Conservation (phyloP, 192 early-diverging fungal species). For the Coemansia erecta region DNA sequence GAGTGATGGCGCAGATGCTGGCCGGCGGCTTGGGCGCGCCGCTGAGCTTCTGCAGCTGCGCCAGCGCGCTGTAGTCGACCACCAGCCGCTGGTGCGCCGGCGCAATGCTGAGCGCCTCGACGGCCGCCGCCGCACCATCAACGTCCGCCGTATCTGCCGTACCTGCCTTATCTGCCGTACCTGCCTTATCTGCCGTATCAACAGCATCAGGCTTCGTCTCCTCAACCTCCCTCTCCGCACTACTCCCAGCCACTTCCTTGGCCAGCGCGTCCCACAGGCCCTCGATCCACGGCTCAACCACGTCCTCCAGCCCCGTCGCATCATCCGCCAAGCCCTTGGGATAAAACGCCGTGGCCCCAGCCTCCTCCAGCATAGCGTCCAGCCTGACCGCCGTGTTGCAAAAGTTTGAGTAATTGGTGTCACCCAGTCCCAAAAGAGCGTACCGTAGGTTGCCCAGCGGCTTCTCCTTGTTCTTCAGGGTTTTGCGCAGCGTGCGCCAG, state of each 20-base stretch:
- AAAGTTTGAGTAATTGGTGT: constrained; percentile 94
- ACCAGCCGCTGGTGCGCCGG: constrained; percentile 31
- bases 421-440: constrained; percentile 76
- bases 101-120: background rate
- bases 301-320: constrained; percentile 86
- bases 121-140: constrained; percentile 1
- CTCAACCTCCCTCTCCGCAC: too few species aligned
- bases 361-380: constrained; percentile 71
- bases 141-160: background rate
- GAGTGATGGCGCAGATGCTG: constrained; percentile 13
- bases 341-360: constrained; percentile 74
- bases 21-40: constrained; percentile 34
- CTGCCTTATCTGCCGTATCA: background rate
- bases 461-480: constrained; percentile 24
- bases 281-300: constrained; percentile 90
- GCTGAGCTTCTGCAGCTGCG: constrained; percentile 30
- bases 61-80: constrained; percentile 40
- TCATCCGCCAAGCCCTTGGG: constrained; percentile 85
- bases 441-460: constrained; percentile 35
- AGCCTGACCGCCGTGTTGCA: constrained; percentile 80
- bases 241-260: constrained; percentile 27
- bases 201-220: background rate
- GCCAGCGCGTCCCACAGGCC: constrained; percentile 74
- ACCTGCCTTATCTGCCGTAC: constrained; percentile 1
- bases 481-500: constrained; percentile 75